Conservation (phyloP, 805 yeast species). For the Suhomyces canberraensis region DNA sequence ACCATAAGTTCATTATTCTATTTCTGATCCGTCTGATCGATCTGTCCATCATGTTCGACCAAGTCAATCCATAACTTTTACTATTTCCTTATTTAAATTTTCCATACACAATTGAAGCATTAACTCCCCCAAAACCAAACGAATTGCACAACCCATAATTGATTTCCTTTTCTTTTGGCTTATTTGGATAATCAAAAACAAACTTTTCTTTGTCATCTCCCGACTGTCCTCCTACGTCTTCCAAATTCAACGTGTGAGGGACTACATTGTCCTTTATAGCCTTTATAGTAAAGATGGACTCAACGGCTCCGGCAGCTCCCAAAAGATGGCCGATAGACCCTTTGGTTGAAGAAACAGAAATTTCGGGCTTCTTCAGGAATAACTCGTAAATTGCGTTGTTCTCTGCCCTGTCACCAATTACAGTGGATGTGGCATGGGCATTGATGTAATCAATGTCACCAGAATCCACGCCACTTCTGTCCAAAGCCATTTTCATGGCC, state of each 20-base stretch:
- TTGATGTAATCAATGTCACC: slow-evolving; percentile 70
- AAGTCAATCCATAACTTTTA: too few relatives aligned
- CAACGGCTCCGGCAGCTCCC: slow-evolving; percentile 97
- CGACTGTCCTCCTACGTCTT: slow-evolving; percentile 46
- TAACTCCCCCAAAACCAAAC: slow-evolving; percentile 98
- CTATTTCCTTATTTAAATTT: too few relatives aligned
- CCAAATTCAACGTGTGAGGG: slow-evolving; percentile 82
- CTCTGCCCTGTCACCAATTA: slow-evolving; percentile 87
- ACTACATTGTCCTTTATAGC: slow-evolving; percentile 54
- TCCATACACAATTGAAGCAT: slow-evolving; percentile 63
- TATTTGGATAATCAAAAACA: slow-evolving; percentile 53
- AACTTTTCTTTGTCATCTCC: slow-evolving; percentile 39
- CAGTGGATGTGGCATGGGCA: slow-evolving; percentile 96
- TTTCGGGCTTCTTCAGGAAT: slow-evolving; percentile 35
- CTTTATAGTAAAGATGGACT: slow-evolving; percentile 73
- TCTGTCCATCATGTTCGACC: too few relatives aligned
- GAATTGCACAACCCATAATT: slow-evolving; percentile 77
- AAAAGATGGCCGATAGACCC: slow-evolving; percentile 91
- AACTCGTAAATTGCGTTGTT: slow-evolving; percentile 63
- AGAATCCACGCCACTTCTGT: slow-evolving; percentile 46
- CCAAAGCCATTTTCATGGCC: slow-evolving; percentile 77
- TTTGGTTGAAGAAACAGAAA: slow-evolving; percentile 76
- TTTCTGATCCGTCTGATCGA: too few relatives aligned
- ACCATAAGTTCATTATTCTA: too few relatives aligned
- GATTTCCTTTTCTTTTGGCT: slow-evolving; percentile 38